Evolutionary conservation across 768 basidiomycete genomes (phyloP), one percentile per base, ranked within the genome.

Genomic region (Kwoniella shandongensis): DNA sequence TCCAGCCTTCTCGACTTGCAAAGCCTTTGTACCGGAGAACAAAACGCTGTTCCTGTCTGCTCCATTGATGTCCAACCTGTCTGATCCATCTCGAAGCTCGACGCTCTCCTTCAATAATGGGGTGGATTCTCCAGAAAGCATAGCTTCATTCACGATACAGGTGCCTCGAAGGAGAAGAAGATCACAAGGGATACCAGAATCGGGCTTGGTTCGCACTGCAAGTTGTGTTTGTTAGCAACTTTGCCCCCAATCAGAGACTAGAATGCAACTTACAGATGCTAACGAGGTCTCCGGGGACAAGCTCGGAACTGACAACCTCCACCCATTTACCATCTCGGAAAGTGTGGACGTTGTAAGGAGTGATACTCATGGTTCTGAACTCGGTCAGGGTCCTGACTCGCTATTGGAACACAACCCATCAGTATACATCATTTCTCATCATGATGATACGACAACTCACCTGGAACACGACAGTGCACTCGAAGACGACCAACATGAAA

Each of bases 391-490:
- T 99, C 67, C 85, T 82, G 17, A 97, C 82, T n/a, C 96, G 89
- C 91, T 97, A 65, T 30, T 48, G 3, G 13, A 27, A 29, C 38
- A 4, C 54, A 40, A 17, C n/a, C 23, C 15, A 39, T 17, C 13
- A 39, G 49, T 20, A 4, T 22, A 13, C 26, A 13, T 27, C 2
- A 3, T 0, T 35, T 18, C 15, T 18, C 4, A 26, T 36, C 35
- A 49, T 13, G 10, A n/a, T 20, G n/a, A 36, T 39, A 30, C n/a
- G 26, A 4, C 0, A 25, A 77, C 86, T 47, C 63, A 89, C 91
- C 86, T 98, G 96, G 85, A 89, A 98, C 27, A 98, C 94, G 22
- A 96, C 92, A 1, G 96, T 98, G 78, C 93, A 98, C 78, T 99
- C 96, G 73, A 99, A 99, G 62, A 96, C 88, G 44, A 99, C 79